These are phyloP conservation scores for Exophiala aquamarina DNA, from an alignment of 2,329 filamentous ascomycete genomes.

Conservation along the genomic window DNA sequence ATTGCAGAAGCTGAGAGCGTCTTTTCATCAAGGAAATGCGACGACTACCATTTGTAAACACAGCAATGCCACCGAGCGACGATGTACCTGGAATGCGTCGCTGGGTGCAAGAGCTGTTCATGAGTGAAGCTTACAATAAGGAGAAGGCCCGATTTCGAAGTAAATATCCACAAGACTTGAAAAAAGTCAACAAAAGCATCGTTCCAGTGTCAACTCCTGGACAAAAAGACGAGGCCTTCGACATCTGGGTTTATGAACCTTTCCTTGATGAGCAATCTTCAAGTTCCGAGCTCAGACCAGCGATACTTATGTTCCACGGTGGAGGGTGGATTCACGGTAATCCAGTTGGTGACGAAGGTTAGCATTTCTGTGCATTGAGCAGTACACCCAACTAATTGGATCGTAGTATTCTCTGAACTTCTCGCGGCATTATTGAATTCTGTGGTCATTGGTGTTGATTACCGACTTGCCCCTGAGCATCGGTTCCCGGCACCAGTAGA, in stretches of 20 bases:
- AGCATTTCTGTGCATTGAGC: neutral
- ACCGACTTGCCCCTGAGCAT: conserved; percentile 61
- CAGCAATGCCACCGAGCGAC: neutral
- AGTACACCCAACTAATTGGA: neutral
- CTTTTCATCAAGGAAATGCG: conserved; percentile 5
- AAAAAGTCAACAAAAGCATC: neutral
- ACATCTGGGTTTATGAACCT: conserved; percentile 6
- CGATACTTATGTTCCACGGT: conserved; percentile 11
- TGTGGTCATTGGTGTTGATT: conserved; percentile 61
- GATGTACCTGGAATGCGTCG: conserved; percentile 11
- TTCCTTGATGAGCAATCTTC: neutral
- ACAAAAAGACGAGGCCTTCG: conserved; percentile 1
- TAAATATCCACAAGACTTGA: neutral
- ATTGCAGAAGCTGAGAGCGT: too few species aligned
- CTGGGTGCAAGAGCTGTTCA: conserved; percentile 7
- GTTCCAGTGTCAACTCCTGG: conserved; percentile 6
- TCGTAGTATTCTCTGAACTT: conserved; percentile 1
- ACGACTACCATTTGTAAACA: conserved; percentile 4
- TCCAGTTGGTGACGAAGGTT: conserved; percentile 10
- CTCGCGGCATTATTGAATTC: conserved; percentile 38
- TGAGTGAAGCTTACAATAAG: conserved; percentile 4
- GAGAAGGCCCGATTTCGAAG: neutral
- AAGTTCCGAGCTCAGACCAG: conserved; percentile 3
- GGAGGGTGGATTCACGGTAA: conserved; percentile 18
- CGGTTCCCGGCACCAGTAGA: conserved; percentile 64